These are phyloP conservation scores for Alternaria dauci DNA, from an alignment of 2,329 filamentous ascomycete species.

Conservation along the genomic window DNA sequence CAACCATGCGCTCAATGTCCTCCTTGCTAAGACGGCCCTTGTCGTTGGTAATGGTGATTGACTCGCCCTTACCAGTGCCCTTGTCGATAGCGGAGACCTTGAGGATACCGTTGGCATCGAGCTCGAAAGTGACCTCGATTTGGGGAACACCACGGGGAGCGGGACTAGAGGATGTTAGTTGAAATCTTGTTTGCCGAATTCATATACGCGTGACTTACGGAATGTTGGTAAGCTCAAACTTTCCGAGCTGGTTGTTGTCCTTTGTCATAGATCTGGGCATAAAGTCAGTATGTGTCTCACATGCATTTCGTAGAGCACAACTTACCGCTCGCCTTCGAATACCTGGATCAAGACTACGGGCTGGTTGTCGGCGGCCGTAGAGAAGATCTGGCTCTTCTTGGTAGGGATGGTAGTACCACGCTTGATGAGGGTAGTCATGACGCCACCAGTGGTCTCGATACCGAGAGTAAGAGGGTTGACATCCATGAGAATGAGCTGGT, in stretches of 20 bases:
- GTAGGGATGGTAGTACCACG: constrained; percentile 95
- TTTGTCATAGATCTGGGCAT: background rate
- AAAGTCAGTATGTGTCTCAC: too few species aligned
- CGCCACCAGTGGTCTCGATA: constrained; percentile 96
- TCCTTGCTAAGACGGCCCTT: constrained; percentile 96
- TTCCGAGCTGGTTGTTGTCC: constrained; percentile 89
- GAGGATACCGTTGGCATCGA: constrained; percentile 98
- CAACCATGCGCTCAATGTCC: constrained; percentile 99
- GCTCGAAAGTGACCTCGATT: constrained; percentile 97
- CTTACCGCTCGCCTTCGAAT: constrained; percentile 84
- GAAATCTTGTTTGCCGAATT: background rate
- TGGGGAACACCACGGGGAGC: constrained; percentile 96
- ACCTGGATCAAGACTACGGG: constrained; percentile 95
- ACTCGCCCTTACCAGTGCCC: constrained; percentile 96
- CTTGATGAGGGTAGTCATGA: constrained; percentile 96
- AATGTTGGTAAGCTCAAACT: constrained; percentile 97
- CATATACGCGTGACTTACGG: constrained; percentile 64
- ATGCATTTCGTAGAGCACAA: too few species aligned
- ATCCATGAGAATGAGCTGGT: constrained; percentile 90
- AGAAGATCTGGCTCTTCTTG: constrained; percentile 98
- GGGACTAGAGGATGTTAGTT: constrained; percentile 56
- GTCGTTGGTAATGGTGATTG: constrained; percentile 99
- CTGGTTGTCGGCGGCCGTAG: constrained; percentile 95
- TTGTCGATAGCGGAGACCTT: constrained; percentile 97
- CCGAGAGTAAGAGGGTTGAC: constrained; percentile 95